Evolutionary conservation across 345 rosid species (phyloP).

Genomic region (Carallia pectinifolia): DNA sequence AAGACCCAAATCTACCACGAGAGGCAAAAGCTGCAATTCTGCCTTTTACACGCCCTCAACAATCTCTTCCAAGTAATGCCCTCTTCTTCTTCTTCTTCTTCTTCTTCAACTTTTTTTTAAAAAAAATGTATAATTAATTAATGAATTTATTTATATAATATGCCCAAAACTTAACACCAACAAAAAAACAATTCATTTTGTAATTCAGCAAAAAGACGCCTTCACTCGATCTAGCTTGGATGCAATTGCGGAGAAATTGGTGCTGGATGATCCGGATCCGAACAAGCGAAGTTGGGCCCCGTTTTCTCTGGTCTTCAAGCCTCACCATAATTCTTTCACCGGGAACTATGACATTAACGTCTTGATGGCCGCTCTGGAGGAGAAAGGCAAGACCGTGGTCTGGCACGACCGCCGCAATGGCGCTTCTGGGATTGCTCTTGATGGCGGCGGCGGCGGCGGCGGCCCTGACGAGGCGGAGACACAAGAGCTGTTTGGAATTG

Average conservation of each 20-base stretch:
- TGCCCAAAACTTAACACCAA: no score
- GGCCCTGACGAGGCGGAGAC: no score
- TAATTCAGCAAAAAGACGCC: conserved; percentile 54
- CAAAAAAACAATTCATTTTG: no score
- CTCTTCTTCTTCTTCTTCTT: neutral
- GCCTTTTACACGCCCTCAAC: conserved; percentile 86
- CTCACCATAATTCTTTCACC: conserved; percentile 73
- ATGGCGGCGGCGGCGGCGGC: conserved; percentile 24
- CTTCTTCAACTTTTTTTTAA: neutral
- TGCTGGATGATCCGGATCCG: conserved; percentile 65
- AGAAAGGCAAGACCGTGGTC: conserved; percentile 53
- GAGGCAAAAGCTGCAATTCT: conserved; percentile 73
- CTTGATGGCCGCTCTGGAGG: conserved; percentile 68
- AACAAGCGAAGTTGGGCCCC: conserved; percentile 62
- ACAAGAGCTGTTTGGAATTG: conserved; percentile 56
- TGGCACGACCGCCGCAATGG: conserved; percentile 79
- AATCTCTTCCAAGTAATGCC: conserved; percentile 79
- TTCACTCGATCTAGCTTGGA: conserved; percentile 63
- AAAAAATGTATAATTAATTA: neutral
- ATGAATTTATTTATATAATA: neutral
- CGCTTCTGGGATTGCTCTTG: conserved; percentile 60
- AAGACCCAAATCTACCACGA: conserved; percentile 66
- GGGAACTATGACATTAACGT: conserved; percentile 91
- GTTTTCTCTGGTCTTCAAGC: conserved; percentile 64
- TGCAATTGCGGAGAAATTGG: conserved; percentile 60